Base-by-base conservation (phyloP, 1,139 yeast genomes). In the Diutina scorzettiae region DNA sequence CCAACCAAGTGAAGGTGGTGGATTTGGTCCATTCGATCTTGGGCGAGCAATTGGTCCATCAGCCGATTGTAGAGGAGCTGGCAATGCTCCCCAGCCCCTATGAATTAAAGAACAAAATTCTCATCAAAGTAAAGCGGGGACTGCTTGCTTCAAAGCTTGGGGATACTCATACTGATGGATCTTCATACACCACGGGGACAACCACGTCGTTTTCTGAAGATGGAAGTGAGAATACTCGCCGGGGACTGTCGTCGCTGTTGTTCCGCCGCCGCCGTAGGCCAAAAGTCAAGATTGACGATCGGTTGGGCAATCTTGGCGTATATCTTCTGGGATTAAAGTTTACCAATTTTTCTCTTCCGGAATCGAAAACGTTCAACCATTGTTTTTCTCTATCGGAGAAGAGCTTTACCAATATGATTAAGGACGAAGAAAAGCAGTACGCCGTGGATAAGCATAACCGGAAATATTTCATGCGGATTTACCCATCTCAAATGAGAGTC, bases 311-410 rank as follows among this genome's bases (percentile, higher is more conserved):
- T 19, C 28, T 34, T 21, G 81, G 85, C 24, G 68, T 86, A 45
- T 76, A 83, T 59, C 48, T 80, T 44, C 76, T 78, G 48, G 96
- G 96, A 0, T 55, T 77, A 30, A 85, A 81, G 53, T 89, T 82
- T 55, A 66, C 84, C 24, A 86, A 86, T 56, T 86, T 87, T 53
- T 78, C 95, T 0, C 63, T 85, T 30, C 95, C 96, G 0, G 94
- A 83, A 51, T 84, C 96, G 0, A 86, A 87, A 53, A 73, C 84
- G 0, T 65, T 61, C 45, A 82, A 82, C 50, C 97, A 89, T 58
- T 78, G 89, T 46, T 91, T 89, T 54, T 87, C 97, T 2, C 69
- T 93, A 45, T 80, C 81, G 46, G 98, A 91, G 54, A 76, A 82
- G 47, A 63, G 78, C 1, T 60, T 84, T 42, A 73, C 72, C 46